Percentiles rank a stretch among this genome's conserved stretches.
Evolutionary conservation across 768 basidiomycete species (phyloP).

Genomic region (Mycena vulgaris): DNA sequence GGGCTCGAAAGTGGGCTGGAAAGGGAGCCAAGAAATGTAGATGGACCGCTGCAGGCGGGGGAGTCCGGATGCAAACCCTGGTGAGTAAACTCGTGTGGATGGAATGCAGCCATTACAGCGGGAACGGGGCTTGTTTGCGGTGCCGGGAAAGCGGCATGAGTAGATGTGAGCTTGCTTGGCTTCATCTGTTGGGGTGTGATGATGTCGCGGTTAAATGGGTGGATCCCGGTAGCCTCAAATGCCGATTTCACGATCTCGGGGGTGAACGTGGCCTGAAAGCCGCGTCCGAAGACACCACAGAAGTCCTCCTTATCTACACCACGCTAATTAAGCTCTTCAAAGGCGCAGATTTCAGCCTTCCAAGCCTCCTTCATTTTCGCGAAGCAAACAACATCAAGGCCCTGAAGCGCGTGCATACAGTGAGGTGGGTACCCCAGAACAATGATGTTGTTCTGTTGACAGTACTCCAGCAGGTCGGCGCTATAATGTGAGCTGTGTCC

Average conservation of each 20-base stretch:
- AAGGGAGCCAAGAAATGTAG: too few relatives aligned
- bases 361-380: conserved; percentile 49
- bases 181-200: conserved; percentile 42
- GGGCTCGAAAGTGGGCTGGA: too few relatives aligned
- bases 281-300: conserved; percentile 37
- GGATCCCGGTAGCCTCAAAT: conserved; percentile 42
- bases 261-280: conserved; percentile 41
- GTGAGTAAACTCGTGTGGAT: conserved; percentile 21
- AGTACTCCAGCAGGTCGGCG: not conserved
- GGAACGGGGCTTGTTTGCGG: conserved; percentile 33
- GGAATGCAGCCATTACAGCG: conserved; percentile 23
- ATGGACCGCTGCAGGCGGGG: not conserved
- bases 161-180: conserved; percentile 42
- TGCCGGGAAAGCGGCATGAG: conserved; percentile 33
- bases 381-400: conserved; percentile 62
- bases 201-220: conserved; percentile 41
- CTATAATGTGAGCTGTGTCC: conserved; percentile 44
- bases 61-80: conserved; percentile 2
- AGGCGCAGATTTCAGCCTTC: conserved; percentile 27
- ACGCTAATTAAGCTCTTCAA: too few relatives aligned
- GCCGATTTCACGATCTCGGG: conserved; percentile 39
- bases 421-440: too few relatives aligned
- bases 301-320: conserved; percentile 9
- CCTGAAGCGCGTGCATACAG: too few relatives aligned
- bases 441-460: too few relatives aligned